Evolutionary conservation across 805 yeast genomes (phyloP).

Genomic region (Candida krabiensis): DNA sequence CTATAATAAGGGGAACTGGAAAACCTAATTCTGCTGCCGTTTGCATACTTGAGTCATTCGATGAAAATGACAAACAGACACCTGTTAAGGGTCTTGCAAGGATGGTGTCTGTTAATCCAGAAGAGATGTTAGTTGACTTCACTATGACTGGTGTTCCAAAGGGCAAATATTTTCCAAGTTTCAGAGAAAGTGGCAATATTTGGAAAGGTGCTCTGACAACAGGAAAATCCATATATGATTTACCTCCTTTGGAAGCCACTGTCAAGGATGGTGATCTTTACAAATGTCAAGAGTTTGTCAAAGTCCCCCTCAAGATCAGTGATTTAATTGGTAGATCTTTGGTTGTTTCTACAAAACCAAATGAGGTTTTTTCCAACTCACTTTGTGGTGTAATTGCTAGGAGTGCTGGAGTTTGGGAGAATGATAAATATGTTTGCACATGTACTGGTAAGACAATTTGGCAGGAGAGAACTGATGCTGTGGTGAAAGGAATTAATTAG

Average conservation of each 20-base stretch:
- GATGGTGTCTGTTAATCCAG: constrained; percentile 62
- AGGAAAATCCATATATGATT: constrained; percentile 49
- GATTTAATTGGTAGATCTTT: constrained; percentile 74
- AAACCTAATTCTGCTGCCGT: constrained; percentile 87
- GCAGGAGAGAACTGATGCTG: constrained; percentile 88
- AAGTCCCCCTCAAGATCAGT: constrained; percentile 46
- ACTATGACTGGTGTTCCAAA: constrained; percentile 70
- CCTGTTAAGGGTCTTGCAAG: constrained; percentile 88
- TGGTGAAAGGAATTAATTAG: constrained; percentile 50
- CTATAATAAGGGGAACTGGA: constrained; percentile 91
- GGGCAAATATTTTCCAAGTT: constrained; percentile 68
- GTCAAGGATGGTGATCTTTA: constrained; percentile 32
- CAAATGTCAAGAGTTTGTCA: constrained; percentile 48
- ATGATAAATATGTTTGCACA: constrained; percentile 87
- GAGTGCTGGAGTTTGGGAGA: constrained; percentile 97
- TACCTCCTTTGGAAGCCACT: constrained; percentile 40
- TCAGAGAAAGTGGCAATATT: constrained; percentile 73
- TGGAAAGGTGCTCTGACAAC: constrained; percentile 70
- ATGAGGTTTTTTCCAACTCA: constrained; percentile 41
- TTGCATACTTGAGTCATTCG: constrained; percentile 77
- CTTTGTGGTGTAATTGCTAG: constrained; percentile 90
- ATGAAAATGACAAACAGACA: constrained; percentile 40
- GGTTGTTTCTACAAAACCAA: constrained; percentile 43
- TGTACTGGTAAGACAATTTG: constrained; percentile 95
- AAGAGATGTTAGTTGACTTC: constrained; percentile 66